Percentiles rank a stretch among this genome's conserved stretches.
Evolutionary conservation across 805 yeast genomes (phyloP).

Genomic region (Komagataella kurtzmanii): DNA sequence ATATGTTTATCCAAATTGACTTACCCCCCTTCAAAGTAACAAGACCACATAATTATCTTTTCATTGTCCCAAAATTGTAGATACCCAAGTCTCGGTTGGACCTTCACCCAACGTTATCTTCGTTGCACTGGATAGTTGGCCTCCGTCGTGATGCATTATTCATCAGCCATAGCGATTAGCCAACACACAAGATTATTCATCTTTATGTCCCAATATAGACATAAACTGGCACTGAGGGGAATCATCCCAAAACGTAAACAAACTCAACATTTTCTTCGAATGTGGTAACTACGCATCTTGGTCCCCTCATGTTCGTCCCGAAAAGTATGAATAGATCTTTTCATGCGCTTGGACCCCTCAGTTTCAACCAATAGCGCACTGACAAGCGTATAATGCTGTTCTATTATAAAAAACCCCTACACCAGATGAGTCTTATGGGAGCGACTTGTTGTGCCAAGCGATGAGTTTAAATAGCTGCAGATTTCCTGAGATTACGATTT

Average conservation of each 20-base stretch:
- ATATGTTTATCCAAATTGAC: neutral
- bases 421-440: neutral
- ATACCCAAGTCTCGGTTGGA: neutral
- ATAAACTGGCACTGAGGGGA: neutral
- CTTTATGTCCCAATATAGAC: neutral
- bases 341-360: neutral
- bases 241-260: neutral
- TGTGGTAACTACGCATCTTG: neutral
- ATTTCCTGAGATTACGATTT: neutral
- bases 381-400: neutral
- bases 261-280: neutral
- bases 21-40: neutral
- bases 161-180: neutral
- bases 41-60: neutral
- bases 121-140: neutral
- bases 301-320: neutral
- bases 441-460: neutral
- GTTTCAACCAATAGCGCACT: neutral
- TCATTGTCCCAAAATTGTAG: neutral
- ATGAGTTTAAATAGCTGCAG: neutral
- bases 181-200: too few relatives aligned
- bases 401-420: neutral
- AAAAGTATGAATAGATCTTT: neutral
- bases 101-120: neutral
- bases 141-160: neutral